phyloP scores from a whole-genome alignment of 2,329 filamentous ascomycete genomes.

The Byssoonygena ceratinophila region DNA sequence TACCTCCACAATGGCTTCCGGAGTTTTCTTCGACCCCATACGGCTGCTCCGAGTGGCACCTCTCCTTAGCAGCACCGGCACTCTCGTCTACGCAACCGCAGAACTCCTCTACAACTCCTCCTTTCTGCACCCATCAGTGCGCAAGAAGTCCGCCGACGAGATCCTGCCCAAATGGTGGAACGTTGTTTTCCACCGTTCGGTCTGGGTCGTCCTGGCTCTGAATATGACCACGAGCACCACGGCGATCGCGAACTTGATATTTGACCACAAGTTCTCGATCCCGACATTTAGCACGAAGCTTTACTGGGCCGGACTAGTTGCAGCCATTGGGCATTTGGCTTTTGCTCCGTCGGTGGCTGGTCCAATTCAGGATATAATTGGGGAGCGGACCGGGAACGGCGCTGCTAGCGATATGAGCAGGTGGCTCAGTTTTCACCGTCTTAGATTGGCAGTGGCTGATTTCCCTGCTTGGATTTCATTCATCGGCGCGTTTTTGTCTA shows the following conservation, averaged over 20 bases:
- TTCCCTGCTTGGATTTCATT: conserved; percentile 15
- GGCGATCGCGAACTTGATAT: conserved; percentile 13
- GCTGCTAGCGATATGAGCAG: conserved; percentile 11
- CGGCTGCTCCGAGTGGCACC: conserved; percentile 35
- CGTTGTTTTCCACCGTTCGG: conserved; percentile 33
- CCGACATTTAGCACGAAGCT: conserved; percentile 13
- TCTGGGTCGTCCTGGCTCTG: conserved; percentile 17
- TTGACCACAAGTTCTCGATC: conserved; percentile 2
- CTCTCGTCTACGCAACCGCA: conserved; percentile 39
- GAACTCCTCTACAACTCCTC: conserved; percentile 22
- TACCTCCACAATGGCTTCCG: conserved; percentile 12
- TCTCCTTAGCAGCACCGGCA: conserved; percentile 40
- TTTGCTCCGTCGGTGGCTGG: conserved; percentile 16
- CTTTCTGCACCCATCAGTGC: conserved; percentile 18
- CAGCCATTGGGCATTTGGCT: conserved; percentile 14
- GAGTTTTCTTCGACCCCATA: conserved; percentile 15
- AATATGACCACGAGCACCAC: conserved; percentile 12
- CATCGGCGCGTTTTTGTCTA: conserved; percentile 12
- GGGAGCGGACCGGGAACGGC: conserved; percentile 8
- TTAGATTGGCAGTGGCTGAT: conserved; percentile 15
- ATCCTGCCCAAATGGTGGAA: conserved; percentile 39
- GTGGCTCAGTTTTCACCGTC: conserved; percentile 17
- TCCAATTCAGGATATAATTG: conserved; percentile 14
- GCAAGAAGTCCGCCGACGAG: conserved; percentile 18
- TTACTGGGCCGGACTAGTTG: conserved; percentile 14